These are phyloP conservation scores for Bacidia rubella DNA, from an alignment of 495 filamentous ascomycete species.

Conservation along the genomic window DNA sequence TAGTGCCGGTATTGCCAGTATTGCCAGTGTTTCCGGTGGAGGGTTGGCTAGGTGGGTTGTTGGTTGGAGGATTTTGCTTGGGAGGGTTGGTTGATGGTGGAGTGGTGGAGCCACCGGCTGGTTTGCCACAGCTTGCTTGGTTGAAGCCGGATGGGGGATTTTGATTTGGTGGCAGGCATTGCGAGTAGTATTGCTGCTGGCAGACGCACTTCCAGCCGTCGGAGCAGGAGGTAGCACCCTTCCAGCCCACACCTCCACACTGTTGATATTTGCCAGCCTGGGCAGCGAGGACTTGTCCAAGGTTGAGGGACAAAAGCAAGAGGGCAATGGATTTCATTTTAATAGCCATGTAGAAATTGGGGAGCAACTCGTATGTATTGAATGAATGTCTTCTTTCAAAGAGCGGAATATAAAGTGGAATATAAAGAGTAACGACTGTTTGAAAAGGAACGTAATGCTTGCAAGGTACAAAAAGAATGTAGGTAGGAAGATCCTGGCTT, in stretches of 20 bases:
- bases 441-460: not conserved
- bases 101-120: not conserved
- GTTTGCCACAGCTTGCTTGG: not conserved
- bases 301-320: not conserved
- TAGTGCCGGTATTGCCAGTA: not conserved
- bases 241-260: not conserved
- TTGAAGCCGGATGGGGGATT: not conserved
- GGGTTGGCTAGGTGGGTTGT: not conserved
- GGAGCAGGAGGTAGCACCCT: not conserved
- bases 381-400: not conserved
- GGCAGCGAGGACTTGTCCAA: not conserved
- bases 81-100: not conserved
- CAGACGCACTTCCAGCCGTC: conserved; percentile 2
- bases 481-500: not conserved
- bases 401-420: not conserved
- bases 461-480: not conserved
- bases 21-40: not conserved
- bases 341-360: not conserved
- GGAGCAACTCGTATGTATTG: not conserved
- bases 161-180: not conserved
- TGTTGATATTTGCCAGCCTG: not conserved
- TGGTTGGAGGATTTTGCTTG: not conserved
- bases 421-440: not conserved
- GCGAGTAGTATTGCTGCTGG: conserved; percentile 1
- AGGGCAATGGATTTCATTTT: conserved; percentile 1